Percentiles rank a stretch among this genome's conserved stretches.
These are phyloP conservation scores for Colletotrichum abscissum DNA, from an alignment of 2,329 filamentous ascomycete species.

Conservation along the genomic window DNA sequence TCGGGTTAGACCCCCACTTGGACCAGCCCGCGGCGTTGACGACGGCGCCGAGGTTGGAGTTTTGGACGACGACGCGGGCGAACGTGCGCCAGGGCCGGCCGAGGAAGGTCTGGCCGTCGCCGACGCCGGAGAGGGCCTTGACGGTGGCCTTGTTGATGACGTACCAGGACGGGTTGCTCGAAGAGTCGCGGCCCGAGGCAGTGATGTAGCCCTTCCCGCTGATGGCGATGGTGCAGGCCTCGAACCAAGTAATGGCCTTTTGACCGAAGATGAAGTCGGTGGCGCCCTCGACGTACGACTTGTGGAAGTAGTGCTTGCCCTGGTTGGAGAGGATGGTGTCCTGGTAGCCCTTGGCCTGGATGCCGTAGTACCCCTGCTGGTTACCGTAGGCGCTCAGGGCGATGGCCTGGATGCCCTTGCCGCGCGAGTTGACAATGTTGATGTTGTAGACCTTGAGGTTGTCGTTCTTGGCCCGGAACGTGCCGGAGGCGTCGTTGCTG, in stretches of 20 bases:
- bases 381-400: constrained; percentile 59
- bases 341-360: constrained; percentile 63
- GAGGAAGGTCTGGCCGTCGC: constrained; percentile 55
- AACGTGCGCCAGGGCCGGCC: constrained; percentile 60
- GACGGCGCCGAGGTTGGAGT: constrained; percentile 63
- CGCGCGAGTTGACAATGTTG: constrained; percentile 62
- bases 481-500: constrained; percentile 56
- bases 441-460: constrained; percentile 68
- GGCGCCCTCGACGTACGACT: constrained; percentile 64
- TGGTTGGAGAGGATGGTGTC: constrained; percentile 63
- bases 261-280: constrained; percentile 72
- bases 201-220: constrained; percentile 55
- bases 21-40: constrained; percentile 71
- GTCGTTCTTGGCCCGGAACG: constrained; percentile 45
- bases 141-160: constrained; percentile 58
- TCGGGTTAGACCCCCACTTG: constrained; percentile 63
- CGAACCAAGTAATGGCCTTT: constrained; percentile 63
- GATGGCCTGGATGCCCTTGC: constrained; percentile 61
- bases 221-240: constrained; percentile 59
- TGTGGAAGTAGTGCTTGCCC: constrained; percentile 64
- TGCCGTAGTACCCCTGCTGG: constrained; percentile 60
- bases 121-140: constrained; percentile 50
- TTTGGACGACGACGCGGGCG: constrained; percentile 60
- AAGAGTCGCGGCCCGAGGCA: constrained; percentile 53
- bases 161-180: constrained; percentile 53